phyloP scores from a whole-genome alignment of 208 protist genomes.

The Leishmania major region DNA sequence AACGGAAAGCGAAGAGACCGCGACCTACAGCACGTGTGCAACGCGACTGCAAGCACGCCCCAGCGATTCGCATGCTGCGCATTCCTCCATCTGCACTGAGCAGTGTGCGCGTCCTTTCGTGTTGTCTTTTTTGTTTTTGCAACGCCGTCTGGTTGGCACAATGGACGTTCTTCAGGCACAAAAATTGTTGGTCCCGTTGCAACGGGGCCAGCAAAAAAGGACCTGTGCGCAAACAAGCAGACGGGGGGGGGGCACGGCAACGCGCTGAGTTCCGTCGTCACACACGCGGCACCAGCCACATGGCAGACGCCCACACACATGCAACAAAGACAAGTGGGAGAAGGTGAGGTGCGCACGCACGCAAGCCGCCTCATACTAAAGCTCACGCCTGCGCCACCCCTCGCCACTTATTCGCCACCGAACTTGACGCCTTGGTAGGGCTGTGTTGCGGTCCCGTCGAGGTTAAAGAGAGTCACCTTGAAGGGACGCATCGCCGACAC shows the following conservation, averaged over 20 bases:
- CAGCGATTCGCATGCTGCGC: background rate
- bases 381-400: background rate
- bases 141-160: background rate
- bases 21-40: background rate
- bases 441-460: constrained; percentile 71
- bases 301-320: background rate
- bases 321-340: background rate
- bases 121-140: background rate
- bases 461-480: constrained; percentile 88
- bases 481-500: constrained; percentile 71
- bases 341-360: background rate
- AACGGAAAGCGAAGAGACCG: background rate
- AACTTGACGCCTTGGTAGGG: constrained; percentile 92
- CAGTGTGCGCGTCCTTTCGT: background rate
- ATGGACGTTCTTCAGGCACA: background rate
- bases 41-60: background rate
- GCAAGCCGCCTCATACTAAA: background rate
- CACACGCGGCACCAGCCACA: background rate
- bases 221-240: background rate
- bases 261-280: background rate
- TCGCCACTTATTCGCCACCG: constrained; percentile 53
- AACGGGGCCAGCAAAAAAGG: background rate
- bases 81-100: background rate
- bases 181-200: background rate
- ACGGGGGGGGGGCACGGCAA: background rate